phyloP scores from a whole-genome alignment of 1,284 basidiomycete species.

The Fomitopsis palustris region DNA sequence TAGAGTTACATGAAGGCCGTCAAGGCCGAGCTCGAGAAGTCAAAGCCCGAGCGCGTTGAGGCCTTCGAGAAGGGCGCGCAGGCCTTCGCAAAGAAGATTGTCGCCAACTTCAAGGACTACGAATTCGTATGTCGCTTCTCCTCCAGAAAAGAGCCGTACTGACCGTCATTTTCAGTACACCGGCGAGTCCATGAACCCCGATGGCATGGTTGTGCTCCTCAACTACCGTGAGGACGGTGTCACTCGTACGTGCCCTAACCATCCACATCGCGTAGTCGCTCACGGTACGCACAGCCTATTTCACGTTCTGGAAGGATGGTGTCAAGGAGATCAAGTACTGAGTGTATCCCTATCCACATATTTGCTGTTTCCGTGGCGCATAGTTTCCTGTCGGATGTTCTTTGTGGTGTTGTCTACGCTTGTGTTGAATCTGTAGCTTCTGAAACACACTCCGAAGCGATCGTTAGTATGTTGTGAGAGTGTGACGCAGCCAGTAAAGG shows the following conservation, averaged over 20 bases:
- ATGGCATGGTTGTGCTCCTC: slow-evolving; percentile 89
- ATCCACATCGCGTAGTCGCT: background rate
- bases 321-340: slow-evolving; percentile 74
- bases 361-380: slow-evolving; percentile 12
- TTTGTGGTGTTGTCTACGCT: background rate
- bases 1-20: slow-evolving; percentile 81
- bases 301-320: slow-evolving; percentile 94
- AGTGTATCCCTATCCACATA: slow-evolving; percentile 11
- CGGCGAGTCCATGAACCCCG: slow-evolving; percentile 83
- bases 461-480: background rate
- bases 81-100: slow-evolving; percentile 82
- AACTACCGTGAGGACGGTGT: slow-evolving; percentile 80
- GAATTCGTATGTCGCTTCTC: slow-evolving; percentile 63
- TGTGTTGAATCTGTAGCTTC: background rate
- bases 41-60: slow-evolving; percentile 66
- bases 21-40: slow-evolving; percentile 59
- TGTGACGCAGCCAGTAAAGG: too few species aligned
- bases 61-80: slow-evolving; percentile 85
- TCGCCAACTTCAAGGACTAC: slow-evolving; percentile 88
- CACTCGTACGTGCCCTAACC: slow-evolving; percentile 55
- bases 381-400: slow-evolving; percentile 8
- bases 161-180: slow-evolving; percentile 54
- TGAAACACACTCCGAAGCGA: background rate
- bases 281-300: slow-evolving; percentile 63
- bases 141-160: slow-evolving; percentile 4